Evolutionary conservation across 345 rosid species (phyloP).

Genomic region (Balakata baccata): DNA sequence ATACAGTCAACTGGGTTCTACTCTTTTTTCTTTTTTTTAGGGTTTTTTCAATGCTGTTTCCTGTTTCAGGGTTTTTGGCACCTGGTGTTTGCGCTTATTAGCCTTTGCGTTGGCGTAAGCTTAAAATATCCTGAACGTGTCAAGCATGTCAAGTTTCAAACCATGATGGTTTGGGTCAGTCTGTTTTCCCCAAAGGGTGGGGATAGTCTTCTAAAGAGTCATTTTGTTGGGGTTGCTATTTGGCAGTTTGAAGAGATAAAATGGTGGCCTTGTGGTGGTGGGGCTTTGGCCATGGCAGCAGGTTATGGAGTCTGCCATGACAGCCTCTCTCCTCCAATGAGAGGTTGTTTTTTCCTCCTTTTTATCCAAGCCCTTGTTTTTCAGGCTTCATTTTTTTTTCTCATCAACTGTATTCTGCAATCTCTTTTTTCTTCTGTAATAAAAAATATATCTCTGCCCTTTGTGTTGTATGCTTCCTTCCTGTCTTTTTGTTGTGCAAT

Average conservation of each 20-base stretch:
- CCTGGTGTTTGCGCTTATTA: conserved; percentile 39
- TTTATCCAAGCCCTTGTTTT: conserved; percentile 32
- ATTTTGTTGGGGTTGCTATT: conserved; percentile 14
- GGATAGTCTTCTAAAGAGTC: not conserved
- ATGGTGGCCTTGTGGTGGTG: conserved; percentile 29
- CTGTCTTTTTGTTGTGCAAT: not conserved
- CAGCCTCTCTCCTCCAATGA: conserved; percentile 12
- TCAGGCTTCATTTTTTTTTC: conserved; percentile 26
- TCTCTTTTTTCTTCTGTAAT: conserved; percentile 20
- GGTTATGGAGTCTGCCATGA: conserved; percentile 40
- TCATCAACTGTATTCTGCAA: conserved; percentile 29
- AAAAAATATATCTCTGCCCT: conserved; percentile 19
- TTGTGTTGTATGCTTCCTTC: conserved; percentile 23
- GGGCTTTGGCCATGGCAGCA: conserved; percentile 50
- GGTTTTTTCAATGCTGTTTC: conserved; percentile 12
- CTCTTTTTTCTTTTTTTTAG: conserved; percentile 23
- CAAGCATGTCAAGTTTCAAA: conserved; percentile 22
- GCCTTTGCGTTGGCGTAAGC: not conserved
- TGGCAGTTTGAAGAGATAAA: conserved; percentile 6
- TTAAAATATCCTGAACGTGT: conserved; percentile 16
- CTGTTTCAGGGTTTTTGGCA: conserved; percentile 33
- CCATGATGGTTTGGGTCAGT: conserved; percentile 29
- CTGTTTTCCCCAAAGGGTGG: conserved; percentile 33
- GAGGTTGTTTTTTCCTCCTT: conserved; percentile 22
- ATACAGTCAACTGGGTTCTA: conserved; percentile 42